Base-by-base conservation (phyloP, 179 eudicot species). In the Gypsophila paniculata region DNA sequence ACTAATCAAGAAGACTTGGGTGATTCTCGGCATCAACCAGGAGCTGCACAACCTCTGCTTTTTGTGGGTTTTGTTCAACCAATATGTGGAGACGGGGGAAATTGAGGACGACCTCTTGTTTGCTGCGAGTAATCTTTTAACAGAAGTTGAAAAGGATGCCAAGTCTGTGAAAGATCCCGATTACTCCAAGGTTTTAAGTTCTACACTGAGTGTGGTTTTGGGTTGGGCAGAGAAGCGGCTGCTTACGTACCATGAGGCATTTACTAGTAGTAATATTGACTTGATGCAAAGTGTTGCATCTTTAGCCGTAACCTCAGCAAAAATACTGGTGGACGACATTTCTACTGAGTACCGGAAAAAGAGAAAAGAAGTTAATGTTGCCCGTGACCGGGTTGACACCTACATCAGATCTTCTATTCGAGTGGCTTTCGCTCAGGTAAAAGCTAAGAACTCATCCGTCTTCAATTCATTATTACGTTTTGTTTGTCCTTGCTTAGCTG, bases 1-100 rank as follows among this genome's bases (percentile, higher is more conserved):
- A 70, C 88, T 88, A 38, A 76, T 89, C 34, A 91, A 91, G 82
- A 93, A 91, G 84, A 93, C 96, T 17, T 93, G 98, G 98, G 79
- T 67, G 19, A 74, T 89, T 46, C 86, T 93, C 58, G 97, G 96
- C 66, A 80, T 93, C 70, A 79, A 86, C 78, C 85, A 91, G 76
- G 81, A 61, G 80, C 68, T 88, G 59, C 98, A 93, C 74, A 89
- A 91, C 81, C 78, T 93, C 70, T 87, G 96, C 77, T 88, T 93
- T 67, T 75, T 83, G 23, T 93, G 97, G 98, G 89, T 89, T 38
- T 74, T 91, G 64, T 86, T 91, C 76, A 77, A 79, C 72, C 93
- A 82, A 53, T 93, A 83, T 71, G 78, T 89, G 63, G 82, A 82
- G 51, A 83, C 91, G 12, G 91, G 89, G n/a, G 85, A 91, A 85